Base-by-base conservation (phyloP, 441 rosid species). In the Pelargonium myrrhifolium region DNA sequence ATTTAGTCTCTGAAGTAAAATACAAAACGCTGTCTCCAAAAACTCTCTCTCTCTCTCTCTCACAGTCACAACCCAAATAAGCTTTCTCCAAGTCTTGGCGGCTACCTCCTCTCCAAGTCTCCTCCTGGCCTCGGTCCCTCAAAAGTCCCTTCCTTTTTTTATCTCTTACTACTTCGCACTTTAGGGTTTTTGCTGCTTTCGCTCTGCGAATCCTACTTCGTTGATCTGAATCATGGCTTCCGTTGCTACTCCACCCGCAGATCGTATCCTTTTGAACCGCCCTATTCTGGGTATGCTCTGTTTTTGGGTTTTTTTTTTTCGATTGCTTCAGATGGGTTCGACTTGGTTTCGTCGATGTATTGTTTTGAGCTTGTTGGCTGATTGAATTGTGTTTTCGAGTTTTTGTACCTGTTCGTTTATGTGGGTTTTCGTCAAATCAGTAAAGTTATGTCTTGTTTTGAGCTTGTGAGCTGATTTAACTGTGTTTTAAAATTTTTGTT, bases 1-100 rank as follows among this genome's bases (percentile, higher is more conserved):
- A 69, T 53, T n/a, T n/a, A n/a, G n/a, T n/a, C n/a, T n/a, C n/a
- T n/a, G n/a, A n/a, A n/a, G n/a, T n/a, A n/a, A n/a, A 12, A 24
- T 24, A 24, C 82, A 74, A 79, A 78, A 78, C 89, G 85, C 85
- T 80, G 81, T 67, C 15, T 62, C 77, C 1, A n/a, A n/a, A n/a
- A n/a, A n/a, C n/a, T n/a, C n/a, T n/a, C n/a, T n/a, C n/a, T n/a
- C n/a, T n/a, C 68, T 17, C 51, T 74, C 80, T 73, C 53, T 63
- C 77, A 81, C 84, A 43, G 66, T 58, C 67, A 79, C 74, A 80
- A 79, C 75, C 75, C 51, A 71, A 68, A 72, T 63, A 24, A 24
- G 28, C 79, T 78, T 71, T 75, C 62, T 9, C 22, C 21, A 24
- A 62, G 74, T 75, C 79, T 71, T 78, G 89, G 90, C 89, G 92